Evolutionary conservation across 2,329 filamentous ascomycete genomes (phyloP).

Genomic region (Pyrenophora graminea): DNA sequence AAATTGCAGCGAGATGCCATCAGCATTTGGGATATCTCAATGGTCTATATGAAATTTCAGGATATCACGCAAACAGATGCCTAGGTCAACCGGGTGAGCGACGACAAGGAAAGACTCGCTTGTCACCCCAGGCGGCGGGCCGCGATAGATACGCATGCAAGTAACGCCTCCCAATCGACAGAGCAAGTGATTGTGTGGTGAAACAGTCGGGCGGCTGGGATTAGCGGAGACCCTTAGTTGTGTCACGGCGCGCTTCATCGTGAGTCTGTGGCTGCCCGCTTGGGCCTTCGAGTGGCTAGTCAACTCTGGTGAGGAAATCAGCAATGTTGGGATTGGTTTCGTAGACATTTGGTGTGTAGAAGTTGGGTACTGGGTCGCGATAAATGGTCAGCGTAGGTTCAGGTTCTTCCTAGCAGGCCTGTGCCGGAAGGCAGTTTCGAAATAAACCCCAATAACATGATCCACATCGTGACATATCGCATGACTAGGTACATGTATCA

Average conservation of each 20-base stretch:
- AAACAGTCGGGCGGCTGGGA: conserved; percentile 26
- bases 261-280: conserved; percentile 13
- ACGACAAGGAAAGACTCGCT: conserved; percentile 14
- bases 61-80: background rate
- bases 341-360: conserved; percentile 5
- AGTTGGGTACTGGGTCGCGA: background rate
- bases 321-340: conserved; percentile 6
- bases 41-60: conserved; percentile 4
- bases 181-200: conserved; percentile 15
- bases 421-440: background rate
- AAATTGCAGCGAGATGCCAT: background rate
- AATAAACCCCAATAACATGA: background rate
- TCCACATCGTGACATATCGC: too few relatives aligned
- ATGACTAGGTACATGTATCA: too few relatives aligned
- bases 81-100: conserved; percentile 6
- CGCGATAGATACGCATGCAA: conserved; percentile 20
- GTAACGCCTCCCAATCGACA: conserved; percentile 26
- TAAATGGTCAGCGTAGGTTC: background rate
- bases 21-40: background rate
- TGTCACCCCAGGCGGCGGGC: conserved; percentile 18
- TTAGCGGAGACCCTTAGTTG: conserved; percentile 13
- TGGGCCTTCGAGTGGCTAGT: conserved; percentile 16
- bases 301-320: conserved; percentile 1
- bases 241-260: conserved; percentile 23
- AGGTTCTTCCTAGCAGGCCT: background rate